Percentiles rank a stretch among this genome's conserved stretches.
phyloP scores from a whole-genome alignment of 139 green algal genomes.

The Auxenochlorella protothecoides region DNA sequence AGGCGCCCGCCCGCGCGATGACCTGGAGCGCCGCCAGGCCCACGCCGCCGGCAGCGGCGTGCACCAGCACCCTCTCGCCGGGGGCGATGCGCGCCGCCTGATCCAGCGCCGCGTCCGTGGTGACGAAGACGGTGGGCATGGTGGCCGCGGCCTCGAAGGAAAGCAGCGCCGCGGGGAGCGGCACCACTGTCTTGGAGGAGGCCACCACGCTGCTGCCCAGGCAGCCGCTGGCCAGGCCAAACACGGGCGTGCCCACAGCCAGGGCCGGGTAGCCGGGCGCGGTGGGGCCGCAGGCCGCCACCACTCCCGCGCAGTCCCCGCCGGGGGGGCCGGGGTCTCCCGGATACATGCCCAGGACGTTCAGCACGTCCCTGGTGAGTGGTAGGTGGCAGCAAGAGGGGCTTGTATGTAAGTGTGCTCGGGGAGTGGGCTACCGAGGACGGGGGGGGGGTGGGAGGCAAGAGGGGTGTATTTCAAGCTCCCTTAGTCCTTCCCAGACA shows the following conservation, averaged over 20 bases:
- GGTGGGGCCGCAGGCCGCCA: conserved; percentile 12
- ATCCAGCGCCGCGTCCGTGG: conserved; percentile 29
- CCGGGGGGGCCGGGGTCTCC: conserved; percentile 32
- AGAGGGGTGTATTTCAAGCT: neutral
- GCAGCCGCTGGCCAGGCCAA: conserved; percentile 58
- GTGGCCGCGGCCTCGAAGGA: conserved; percentile 61
- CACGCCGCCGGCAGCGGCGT: conserved; percentile 62
- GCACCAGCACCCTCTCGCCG: conserved; percentile 48
- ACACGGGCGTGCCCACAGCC: conserved; percentile 43
- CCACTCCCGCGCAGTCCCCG: conserved; percentile 36
- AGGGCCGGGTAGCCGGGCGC: neutral
- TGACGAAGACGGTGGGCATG: conserved; percentile 74
- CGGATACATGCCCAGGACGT: conserved; percentile 48
- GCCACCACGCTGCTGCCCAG: conserved; percentile 54
- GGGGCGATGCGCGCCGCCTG: neutral
- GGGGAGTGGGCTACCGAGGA: too few species aligned
- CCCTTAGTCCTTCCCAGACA: neutral
- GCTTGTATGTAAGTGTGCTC: too few species aligned
- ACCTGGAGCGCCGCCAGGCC: conserved; percentile 60
- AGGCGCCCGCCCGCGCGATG: conserved; percentile 31
- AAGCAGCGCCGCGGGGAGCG: conserved; percentile 39
- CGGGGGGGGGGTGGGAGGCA: too few species aligned
- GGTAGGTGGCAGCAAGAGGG: too few species aligned
- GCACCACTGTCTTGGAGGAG: conserved; percentile 43
- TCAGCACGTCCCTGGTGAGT: conserved; percentile 33